These are phyloP conservation scores for Rhizopogon roseolus DNA, from an alignment of 768 basidiomycete genomes.

Conservation along the genomic window DNA sequence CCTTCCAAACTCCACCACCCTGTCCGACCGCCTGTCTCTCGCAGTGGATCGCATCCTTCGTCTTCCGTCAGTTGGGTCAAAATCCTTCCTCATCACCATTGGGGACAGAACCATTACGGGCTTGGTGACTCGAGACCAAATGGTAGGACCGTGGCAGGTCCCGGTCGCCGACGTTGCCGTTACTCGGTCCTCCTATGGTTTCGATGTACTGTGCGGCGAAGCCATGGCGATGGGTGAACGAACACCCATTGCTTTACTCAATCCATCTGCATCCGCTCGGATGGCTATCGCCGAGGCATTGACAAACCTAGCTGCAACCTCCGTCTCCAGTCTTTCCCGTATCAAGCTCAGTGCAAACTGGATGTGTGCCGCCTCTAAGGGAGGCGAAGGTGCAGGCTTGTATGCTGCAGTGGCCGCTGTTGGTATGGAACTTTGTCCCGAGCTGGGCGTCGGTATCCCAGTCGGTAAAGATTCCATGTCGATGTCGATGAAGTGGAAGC, in stretches of 20 bases:
- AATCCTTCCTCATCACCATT: conserved; percentile 97
- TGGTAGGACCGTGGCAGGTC: conserved; percentile 99
- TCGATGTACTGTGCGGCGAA: conserved; percentile 78
- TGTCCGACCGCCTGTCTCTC: conserved; percentile 47
- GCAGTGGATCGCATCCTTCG: conserved; percentile 81
- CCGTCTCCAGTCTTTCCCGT: conserved; percentile 58
- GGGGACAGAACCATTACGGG: conserved; percentile 94
- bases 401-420: conserved; percentile 90
- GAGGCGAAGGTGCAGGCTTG: conserved; percentile 83
- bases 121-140: conserved; percentile 93
- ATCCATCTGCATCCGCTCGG: conserved; percentile 85
- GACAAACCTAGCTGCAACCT: conserved; percentile 84
- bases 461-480: conserved; percentile 99
- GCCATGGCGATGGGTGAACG: conserved; percentile 99
- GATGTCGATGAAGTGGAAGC: conserved; percentile 95
- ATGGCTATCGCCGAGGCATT: conserved; percentile 96
- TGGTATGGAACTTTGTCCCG: conserved; percentile 91
- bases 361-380: conserved; percentile 94
- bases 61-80: conserved; percentile 90
- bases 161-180: conserved; percentile 97
- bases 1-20: conserved; percentile 39
- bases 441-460: conserved; percentile 87
- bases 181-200: conserved; percentile 92
- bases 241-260: conserved; percentile 86
- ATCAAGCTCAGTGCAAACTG: conserved; percentile 99